Conservation (phyloP, 2,329 filamentous ascomycete genomes). For the Exophiala spinifera region DNA sequence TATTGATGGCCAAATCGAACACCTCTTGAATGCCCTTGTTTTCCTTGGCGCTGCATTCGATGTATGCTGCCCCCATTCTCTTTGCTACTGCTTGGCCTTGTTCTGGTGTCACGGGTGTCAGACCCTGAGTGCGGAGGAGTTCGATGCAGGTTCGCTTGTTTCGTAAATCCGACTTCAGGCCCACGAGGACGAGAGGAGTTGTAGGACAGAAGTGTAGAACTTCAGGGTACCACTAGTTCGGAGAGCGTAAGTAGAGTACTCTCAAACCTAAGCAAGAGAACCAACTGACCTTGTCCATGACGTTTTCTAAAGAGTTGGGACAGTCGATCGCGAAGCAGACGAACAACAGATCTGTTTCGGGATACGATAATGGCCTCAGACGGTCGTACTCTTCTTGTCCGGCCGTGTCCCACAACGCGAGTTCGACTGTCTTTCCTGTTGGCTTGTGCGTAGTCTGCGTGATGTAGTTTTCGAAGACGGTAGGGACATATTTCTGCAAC, state of each 20-base stretch:
- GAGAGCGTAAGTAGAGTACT: conserved; percentile 13
- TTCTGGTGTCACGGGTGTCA: conserved; percentile 89
- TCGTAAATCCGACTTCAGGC: conserved; percentile 94
- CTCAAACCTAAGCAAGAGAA: background rate
- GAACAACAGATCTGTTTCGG: conserved; percentile 95
- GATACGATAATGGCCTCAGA: conserved; percentile 90
- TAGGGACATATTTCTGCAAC: conserved; percentile 94
- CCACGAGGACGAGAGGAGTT: conserved; percentile 90
- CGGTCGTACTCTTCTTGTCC: conserved; percentile 99
- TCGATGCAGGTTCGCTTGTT: conserved; percentile 96
- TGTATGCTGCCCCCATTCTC: conserved; percentile 93
- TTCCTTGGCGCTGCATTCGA: conserved; percentile 98
- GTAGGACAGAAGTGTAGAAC: conserved; percentile 98
- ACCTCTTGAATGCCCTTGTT: conserved; percentile 95
- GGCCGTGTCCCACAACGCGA: conserved; percentile 97
- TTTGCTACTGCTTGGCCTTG: conserved; percentile 84
- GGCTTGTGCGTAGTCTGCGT: conserved; percentile 87
- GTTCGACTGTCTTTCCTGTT: conserved; percentile 89
- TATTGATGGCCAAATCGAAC: conserved; percentile 87
- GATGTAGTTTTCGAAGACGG: conserved; percentile 99
- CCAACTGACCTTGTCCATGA: conserved; percentile 85
- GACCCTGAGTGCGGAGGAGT: conserved; percentile 94
- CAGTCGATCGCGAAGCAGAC: conserved; percentile 99
- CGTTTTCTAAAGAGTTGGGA: conserved; percentile 95
- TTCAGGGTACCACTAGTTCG: conserved; percentile 88